Evolutionary conservation across 371 early-diverging fungal genomes (phyloP).

Genomic region (Mortierella sp.): DNA sequence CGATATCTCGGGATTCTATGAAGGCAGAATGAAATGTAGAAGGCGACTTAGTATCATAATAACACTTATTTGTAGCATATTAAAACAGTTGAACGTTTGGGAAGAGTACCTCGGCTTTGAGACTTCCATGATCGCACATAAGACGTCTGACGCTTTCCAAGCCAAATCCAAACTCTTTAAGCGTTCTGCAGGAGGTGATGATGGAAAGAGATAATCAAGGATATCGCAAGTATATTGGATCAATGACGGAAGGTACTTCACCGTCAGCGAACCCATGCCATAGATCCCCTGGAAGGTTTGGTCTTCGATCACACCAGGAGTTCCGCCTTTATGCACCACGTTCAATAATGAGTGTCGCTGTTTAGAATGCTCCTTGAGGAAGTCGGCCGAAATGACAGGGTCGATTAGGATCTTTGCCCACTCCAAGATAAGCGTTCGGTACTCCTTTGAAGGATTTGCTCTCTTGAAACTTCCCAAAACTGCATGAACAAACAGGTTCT

Average conservation of each 20-base stretch:
- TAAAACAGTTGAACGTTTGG: not conserved
- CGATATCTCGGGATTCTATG: conserved; percentile 33
- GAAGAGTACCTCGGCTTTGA: conserved; percentile 30
- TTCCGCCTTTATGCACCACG: not conserved
- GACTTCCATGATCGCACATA: conserved; percentile 29
- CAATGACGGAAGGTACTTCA: conserved; percentile 41
- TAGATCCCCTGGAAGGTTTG: conserved; percentile 22
- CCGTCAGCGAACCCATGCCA: conserved; percentile 39
- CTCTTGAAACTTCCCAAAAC: conserved; percentile 30
- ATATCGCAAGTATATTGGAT: conserved; percentile 22
- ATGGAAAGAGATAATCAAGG: conserved; percentile 31
- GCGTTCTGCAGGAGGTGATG: conserved; percentile 24
- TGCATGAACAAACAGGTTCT: conserved; percentile 35
- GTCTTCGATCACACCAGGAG: not conserved
- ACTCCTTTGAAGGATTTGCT: conserved; percentile 33
- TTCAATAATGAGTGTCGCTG: not conserved
- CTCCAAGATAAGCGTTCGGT: conserved; percentile 24
- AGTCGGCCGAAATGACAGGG: conserved; percentile 24
- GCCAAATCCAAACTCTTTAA: conserved; percentile 31
- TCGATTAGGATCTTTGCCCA: conserved; percentile 31
- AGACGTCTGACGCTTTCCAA: conserved; percentile 19
- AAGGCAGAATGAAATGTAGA: not conserved
- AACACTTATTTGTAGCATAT: not conserved
- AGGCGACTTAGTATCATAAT: not conserved
- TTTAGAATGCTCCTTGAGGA: conserved; percentile 14